Conservation (phyloP, 495 filamentous ascomycete species). For the Hypoxylon trugodes region DNA sequence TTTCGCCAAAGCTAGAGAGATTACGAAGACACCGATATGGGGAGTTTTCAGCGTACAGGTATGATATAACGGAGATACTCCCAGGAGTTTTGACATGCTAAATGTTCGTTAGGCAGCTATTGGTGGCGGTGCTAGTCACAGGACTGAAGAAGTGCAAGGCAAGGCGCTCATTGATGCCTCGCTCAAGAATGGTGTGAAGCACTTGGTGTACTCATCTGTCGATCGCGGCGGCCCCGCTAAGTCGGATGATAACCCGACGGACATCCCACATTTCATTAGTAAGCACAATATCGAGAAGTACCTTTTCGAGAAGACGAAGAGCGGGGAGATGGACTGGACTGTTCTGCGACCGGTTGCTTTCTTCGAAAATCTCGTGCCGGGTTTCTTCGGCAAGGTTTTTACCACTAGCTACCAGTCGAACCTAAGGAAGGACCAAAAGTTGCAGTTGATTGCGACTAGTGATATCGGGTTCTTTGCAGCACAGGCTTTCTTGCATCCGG, state of each 20-base stretch:
- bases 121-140: constrained; percentile 45
- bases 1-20: constrained; percentile 55
- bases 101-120: constrained; percentile 24
- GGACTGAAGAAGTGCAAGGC: constrained; percentile 63
- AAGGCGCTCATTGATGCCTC: constrained; percentile 64
- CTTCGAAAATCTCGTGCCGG: constrained; percentile 63
- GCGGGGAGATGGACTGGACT: constrained; percentile 59
- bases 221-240: constrained; percentile 67
- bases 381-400: constrained; percentile 64
- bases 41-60: constrained; percentile 61
- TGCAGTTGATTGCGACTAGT: constrained; percentile 61
- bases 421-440: constrained; percentile 50
- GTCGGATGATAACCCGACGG: constrained; percentile 60
- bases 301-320: constrained; percentile 49
- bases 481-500: constrained; percentile 56
- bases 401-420: constrained; percentile 52
- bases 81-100: constrained; percentile 39
- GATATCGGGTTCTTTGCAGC: constrained; percentile 70
- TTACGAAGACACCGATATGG: constrained; percentile 52
- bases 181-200: constrained; percentile 61
- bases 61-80: constrained; percentile 12
- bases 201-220: constrained; percentile 70
- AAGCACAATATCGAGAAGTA: constrained; percentile 70
- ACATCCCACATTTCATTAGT: constrained; percentile 66
- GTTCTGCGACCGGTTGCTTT: constrained; percentile 65